Percentiles rank a stretch among this genome's conserved stretches.
Evolutionary conservation across 1,284 basidiomycete species (phyloP).

Genomic region (Austropuccinia psidii): DNA sequence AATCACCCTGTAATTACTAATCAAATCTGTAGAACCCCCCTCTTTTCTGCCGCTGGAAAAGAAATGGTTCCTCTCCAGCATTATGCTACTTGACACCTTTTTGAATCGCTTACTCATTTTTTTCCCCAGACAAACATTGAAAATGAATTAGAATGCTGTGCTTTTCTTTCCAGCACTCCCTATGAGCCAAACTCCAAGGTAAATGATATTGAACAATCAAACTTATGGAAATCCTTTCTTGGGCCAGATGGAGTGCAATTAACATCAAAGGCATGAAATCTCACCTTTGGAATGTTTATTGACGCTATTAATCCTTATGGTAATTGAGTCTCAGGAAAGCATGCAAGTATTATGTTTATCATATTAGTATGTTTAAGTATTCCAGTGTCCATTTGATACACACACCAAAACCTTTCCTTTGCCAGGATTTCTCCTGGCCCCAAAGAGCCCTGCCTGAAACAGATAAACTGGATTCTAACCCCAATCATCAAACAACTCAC

Average conservation of each 20-base stretch:
- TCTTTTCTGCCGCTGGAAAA: too few species aligned
- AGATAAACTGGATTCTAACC: conserved; percentile 19
- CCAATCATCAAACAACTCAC: not conserved
- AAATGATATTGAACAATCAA: not conserved
- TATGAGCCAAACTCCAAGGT: not conserved
- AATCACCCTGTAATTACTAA: too few species aligned
- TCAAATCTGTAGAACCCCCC: too few species aligned
- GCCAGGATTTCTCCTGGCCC: conserved; percentile 49
- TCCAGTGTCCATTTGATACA: conserved; percentile 36
- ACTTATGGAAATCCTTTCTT: not conserved
- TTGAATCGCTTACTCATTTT: not conserved
- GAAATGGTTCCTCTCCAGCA: not conserved
- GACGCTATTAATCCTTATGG: not conserved
- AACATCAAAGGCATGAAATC: not conserved
- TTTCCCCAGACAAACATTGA: not conserved
- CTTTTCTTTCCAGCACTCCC: not conserved
- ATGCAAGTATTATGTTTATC: not conserved
- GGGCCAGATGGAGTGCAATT: not conserved
- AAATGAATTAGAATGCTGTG: not conserved
- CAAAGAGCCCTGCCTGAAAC: conserved; percentile 45
- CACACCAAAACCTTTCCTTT: conserved; percentile 37
- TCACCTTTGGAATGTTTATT: not conserved
- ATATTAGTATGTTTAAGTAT: conserved; percentile 1
- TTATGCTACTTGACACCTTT: not conserved
- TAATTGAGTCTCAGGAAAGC: not conserved